Percentiles rank a stretch among this genome's conserved stretches.
phyloP scores from a whole-genome alignment of 2,329 filamentous ascomycete species.

The Colletotrichum sp. region DNA sequence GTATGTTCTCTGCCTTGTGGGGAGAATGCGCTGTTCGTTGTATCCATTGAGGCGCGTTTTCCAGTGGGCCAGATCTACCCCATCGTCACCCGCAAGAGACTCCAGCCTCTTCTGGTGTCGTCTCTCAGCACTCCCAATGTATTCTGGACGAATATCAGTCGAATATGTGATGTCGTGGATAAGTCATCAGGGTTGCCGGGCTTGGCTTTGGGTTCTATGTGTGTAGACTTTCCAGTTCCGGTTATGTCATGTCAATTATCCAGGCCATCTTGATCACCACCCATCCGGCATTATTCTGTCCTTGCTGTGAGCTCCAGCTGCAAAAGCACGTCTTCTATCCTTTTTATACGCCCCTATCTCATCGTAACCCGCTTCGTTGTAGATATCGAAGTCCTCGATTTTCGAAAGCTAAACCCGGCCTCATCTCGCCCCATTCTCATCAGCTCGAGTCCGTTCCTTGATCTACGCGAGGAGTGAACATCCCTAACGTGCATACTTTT shows the following conservation, averaged over 20 bases:
- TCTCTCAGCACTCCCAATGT: rapidly evolving
- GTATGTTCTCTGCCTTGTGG: too few relatives aligned
- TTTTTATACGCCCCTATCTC: neutral
- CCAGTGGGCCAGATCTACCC: neutral
- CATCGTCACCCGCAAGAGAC: too few relatives aligned
- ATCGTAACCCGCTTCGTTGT: neutral
- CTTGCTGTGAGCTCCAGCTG: neutral
- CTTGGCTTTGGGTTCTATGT: too few relatives aligned
- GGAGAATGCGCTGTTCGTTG: neutral
- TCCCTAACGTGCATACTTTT: neutral
- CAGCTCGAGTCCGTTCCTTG: rapidly evolving
- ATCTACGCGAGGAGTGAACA: neutral
- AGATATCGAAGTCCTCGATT: rapidly evolving
- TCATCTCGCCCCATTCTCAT: neutral
- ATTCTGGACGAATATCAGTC: neutral
- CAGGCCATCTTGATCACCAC: too few relatives aligned
- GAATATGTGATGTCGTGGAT: rapidly evolving
- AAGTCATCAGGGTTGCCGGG: too few relatives aligned
- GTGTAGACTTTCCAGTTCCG: too few relatives aligned
- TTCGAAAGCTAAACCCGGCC: neutral
- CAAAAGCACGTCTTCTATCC: neutral
- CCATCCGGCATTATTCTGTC: neutral
- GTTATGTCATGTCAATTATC: too few relatives aligned
- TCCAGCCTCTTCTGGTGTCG: neutral
- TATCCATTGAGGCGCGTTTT: neutral